A percentile compares a stretch with the other conserved stretches of the same genome.
Conservation (phyloP, 2,329 filamentous ascomycete species). For the Penicillium sp. region DNA sequence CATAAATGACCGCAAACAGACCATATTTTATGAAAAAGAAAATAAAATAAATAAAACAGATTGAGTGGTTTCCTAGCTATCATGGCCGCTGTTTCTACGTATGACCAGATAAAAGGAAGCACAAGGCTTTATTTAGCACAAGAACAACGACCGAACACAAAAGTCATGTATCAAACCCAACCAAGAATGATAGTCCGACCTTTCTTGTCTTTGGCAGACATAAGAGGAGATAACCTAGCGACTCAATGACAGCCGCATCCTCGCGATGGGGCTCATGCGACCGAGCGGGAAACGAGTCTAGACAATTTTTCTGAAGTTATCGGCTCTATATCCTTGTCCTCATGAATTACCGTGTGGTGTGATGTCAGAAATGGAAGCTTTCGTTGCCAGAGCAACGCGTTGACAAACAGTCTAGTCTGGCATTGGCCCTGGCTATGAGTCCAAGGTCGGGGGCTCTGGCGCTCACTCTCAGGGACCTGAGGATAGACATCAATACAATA, state of each 20-base stretch:
- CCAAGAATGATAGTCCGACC: background rate
- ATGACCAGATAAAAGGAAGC: background rate
- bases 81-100: background rate
- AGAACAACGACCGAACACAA: background rate
- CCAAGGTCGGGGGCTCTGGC: slow-evolving; percentile 5
- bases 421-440: background rate
- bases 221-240: background rate
- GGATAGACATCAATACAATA: slow-evolving; percentile 47
- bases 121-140: background rate
- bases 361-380: background rate
- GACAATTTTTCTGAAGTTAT: background rate
- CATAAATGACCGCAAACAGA: background rate
- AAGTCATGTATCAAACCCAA: background rate
- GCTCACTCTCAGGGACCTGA: slow-evolving; percentile 25
- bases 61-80: background rate
- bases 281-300: background rate
- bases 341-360: background rate
- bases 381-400: background rate
- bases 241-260: background rate
- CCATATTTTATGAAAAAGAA: background rate
- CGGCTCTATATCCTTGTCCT: background rate
- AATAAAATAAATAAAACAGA: background rate
- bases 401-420: background rate
- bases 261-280: background rate
- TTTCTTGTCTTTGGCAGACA: background rate